Conservation (phyloP, 148 eudicot genomes). For the Diospyros kaki region DNA sequence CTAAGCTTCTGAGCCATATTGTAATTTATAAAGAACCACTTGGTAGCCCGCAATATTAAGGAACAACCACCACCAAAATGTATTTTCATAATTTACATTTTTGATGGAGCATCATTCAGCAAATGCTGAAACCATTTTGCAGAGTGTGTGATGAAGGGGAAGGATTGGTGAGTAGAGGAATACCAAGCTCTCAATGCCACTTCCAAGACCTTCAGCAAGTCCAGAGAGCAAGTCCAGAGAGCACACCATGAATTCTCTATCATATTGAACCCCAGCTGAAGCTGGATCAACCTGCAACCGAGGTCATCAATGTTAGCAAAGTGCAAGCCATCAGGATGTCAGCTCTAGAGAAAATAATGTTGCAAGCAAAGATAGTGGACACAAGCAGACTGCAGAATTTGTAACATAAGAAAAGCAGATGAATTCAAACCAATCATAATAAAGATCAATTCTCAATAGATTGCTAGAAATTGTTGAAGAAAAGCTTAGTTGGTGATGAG, state of each 20-base stretch:
- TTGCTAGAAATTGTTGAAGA: too few relatives aligned
- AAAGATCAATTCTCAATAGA: too few relatives aligned
- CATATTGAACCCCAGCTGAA: slow-evolving; percentile 71
- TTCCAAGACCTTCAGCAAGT: slow-evolving; percentile 92
- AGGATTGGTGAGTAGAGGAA: slow-evolving; percentile 4
- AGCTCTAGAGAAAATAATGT: not conserved
- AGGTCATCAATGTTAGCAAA: not conserved
- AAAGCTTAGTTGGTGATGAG: too few relatives aligned
- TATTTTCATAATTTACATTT: not conserved
- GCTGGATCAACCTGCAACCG: slow-evolving; percentile 58
- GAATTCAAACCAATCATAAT: too few relatives aligned
- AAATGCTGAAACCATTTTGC: slow-evolving; percentile 1
- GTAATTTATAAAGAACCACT: not conserved
- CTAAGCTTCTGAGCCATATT: too few relatives aligned
- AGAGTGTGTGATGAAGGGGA: not conserved
- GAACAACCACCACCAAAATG: not conserved
- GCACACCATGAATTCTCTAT: slow-evolving; percentile 85
- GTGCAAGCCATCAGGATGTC: too few relatives aligned
- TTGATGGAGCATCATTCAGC: not conserved
- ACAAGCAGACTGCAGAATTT: not conserved
- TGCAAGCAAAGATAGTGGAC: slow-evolving; percentile 1
- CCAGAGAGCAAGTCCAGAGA: slow-evolving; percentile 91
- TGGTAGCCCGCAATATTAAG: not conserved
- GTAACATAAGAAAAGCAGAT: too few relatives aligned
- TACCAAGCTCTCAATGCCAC: slow-evolving; percentile 96